These are phyloP conservation scores for Petunia secreta DNA, from an alignment of 257 asterid species.

Conservation along the genomic window DNA sequence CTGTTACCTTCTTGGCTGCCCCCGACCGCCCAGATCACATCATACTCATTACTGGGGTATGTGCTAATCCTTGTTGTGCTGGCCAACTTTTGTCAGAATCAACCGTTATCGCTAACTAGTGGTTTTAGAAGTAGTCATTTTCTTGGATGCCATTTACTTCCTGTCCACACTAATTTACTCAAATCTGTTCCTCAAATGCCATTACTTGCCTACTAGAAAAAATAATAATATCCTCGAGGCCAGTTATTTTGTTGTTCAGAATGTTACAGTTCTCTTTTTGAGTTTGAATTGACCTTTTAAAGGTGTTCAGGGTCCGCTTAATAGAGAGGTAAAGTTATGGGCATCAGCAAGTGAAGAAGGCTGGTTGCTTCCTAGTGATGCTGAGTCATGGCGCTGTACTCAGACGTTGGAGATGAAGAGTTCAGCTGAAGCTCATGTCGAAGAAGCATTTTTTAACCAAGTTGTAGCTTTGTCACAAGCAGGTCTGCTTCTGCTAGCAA, in stretches of 20 bases:
- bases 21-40: constrained; percentile 91
- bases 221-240: neutral
- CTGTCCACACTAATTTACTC: neutral
- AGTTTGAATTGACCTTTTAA: constrained; percentile 16
- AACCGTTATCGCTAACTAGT: neutral
- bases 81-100: neutral
- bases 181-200: constrained; percentile 14
- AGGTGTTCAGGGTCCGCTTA: constrained; percentile 77
- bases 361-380: constrained; percentile 92
- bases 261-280: neutral
- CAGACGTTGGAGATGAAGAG: constrained; percentile 84
- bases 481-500: constrained; percentile 80
- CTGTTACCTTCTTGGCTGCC: constrained; percentile 91
- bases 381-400: constrained; percentile 88
- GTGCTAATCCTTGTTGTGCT: constrained; percentile 1
- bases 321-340: constrained; percentile 90
- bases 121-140: neutral
- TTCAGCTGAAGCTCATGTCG: constrained; percentile 59
- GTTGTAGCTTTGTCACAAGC: constrained; percentile 86
- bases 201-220: neutral
- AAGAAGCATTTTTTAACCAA: constrained; percentile 96
- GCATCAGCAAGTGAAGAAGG: constrained; percentile 95
- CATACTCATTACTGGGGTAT: constrained; percentile 96
- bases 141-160: neutral
- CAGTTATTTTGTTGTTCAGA: neutral